Percentiles rank a stretch among this genome's conserved stretches.
phyloP scores from a whole-genome alignment of 805 yeast species.

The Ogataea polymorpha region DNA sequence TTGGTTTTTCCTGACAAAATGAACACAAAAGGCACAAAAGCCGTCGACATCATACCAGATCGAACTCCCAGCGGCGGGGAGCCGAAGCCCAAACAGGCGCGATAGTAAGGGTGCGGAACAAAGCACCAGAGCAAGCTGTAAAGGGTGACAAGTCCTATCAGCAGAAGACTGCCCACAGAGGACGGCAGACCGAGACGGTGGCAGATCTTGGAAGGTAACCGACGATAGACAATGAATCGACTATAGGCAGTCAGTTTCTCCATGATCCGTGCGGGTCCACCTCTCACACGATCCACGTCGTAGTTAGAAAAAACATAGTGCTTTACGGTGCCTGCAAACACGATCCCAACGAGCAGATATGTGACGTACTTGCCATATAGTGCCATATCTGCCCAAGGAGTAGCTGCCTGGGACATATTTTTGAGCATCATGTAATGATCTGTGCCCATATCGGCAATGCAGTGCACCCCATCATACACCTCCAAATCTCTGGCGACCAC shows the following conservation, averaged over 20 bases:
- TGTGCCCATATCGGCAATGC: conserved; percentile 33
- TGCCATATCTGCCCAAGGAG: conserved; percentile 30
- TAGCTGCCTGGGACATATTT: conserved; percentile 31
- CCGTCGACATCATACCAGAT: conserved; percentile 49
- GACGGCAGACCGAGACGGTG: conserved; percentile 37
- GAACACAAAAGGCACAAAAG: conserved; percentile 48
- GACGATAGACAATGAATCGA: conserved; percentile 33
- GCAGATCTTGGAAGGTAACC: conserved; percentile 31
- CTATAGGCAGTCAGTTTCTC: conserved; percentile 30
- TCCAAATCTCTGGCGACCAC: conserved; percentile 14
- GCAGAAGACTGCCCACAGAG: conserved; percentile 35
- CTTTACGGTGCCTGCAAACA: conserved; percentile 36
- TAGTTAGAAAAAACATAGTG: conserved; percentile 14
- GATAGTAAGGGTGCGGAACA: conserved; percentile 48
- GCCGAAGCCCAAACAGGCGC: conserved; percentile 54
- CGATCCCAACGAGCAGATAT: conserved; percentile 39
- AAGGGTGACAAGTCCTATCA: conserved; percentile 33
- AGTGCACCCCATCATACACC: conserved; percentile 36
- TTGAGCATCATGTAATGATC: conserved; percentile 23
- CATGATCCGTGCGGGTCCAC: conserved; percentile 1
- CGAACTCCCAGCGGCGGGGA: conserved; percentile 57
- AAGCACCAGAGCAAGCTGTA: conserved; percentile 34
- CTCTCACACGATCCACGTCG: conserved; percentile 16
- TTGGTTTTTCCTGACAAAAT: conserved; percentile 53
- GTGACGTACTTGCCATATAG: conserved; percentile 38